phyloP scores from a whole-genome alignment of 176 grass and related monocot species.

The Melocanna baccifera region DNA sequence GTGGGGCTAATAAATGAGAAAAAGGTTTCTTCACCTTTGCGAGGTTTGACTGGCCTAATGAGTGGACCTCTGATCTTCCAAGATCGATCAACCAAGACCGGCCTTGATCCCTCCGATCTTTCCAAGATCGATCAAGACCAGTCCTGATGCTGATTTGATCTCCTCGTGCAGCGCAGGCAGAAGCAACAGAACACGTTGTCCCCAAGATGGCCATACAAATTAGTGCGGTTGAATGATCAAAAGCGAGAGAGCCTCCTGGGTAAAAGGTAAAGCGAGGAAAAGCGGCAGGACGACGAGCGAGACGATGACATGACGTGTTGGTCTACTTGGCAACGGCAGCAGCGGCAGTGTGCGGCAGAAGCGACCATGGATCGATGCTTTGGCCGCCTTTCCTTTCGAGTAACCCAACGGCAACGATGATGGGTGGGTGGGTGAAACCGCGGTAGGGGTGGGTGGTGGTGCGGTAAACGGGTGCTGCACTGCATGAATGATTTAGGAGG shows the following conservation, averaged over 20 bases:
- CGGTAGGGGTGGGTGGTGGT: no score
- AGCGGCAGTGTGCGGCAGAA: neutral
- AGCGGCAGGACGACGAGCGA: neutral
- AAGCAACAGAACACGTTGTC: neutral
- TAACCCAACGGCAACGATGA: neutral
- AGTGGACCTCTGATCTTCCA: neutral
- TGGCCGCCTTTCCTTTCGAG: neutral
- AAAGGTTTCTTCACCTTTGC: neutral
- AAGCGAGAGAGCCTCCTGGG: neutral
- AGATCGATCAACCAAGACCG: neutral
- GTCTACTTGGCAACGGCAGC: neutral
- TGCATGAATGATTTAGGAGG: neutral
- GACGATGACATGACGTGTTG: neutral
- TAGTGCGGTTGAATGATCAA: neutral
- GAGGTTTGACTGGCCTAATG: neutral
- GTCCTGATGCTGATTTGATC: neutral
- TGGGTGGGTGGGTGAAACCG: no score
- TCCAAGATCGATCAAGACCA: neutral
- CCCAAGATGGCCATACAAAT: neutral
- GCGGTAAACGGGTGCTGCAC: neutral
- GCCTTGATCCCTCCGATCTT: neutral
- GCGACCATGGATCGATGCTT: neutral
- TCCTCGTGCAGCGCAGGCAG: neutral
- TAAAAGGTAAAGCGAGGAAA: neutral
- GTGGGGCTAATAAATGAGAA: neutral